Evolutionary conservation across 495 filamentous ascomycete species (phyloP), one percentile per base, ranked within the genome.

Genomic region (Aspergillus haitiensis): DNA sequence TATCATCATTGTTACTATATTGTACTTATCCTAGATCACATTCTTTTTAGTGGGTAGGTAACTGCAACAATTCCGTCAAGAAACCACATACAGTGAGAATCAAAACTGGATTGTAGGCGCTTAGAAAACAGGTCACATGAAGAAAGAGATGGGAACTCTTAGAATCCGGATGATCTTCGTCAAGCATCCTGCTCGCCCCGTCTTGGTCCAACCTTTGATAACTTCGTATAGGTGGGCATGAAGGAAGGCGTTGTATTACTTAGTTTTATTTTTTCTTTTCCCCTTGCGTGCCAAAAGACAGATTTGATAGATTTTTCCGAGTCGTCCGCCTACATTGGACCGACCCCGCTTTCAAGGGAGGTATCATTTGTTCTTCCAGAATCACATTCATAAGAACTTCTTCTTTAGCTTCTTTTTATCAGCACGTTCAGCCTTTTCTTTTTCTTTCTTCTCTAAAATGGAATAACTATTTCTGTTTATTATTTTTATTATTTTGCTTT

Each of bases 401-500:
- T 27, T 27, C 21, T 27, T 27, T 27, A 27, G 21, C 21, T 27
- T 27, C 21, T 27, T 27, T 27, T 27, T 27, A 27, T 27, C 21
- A 27, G 21, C 3, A 3, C 21, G 21, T 1, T 3, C 37, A 8
- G 37, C 11, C 5, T 8, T 8, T 40, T 11, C 9, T 40, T 47
- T 21, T 18, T 47, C n/a, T n/a, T n/a, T n/a, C n/a, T n/a, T n/a
- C n/a, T n/a, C n/a, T n/a, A n/a, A n/a, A n/a, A n/a, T n/a, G n/a
- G n/a, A n/a, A n/a, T n/a, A n/a, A n/a, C 44, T 45, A 9, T 35
- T n/a, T 52, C 12, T n/a, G 8, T n/a, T 47, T n/a, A 13, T 46
- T 18, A 13, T 46, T 18, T 55, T 50, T 46, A 39, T 13, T n/a
- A 55, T 54, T 31, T 40, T 46, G 42, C 18, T 52, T 51, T 32